Evolutionary conservation across 768 basidiomycete genomes (phyloP), one percentile per base, ranked within the genome.

Genomic region (Inosperma sp.): DNA sequence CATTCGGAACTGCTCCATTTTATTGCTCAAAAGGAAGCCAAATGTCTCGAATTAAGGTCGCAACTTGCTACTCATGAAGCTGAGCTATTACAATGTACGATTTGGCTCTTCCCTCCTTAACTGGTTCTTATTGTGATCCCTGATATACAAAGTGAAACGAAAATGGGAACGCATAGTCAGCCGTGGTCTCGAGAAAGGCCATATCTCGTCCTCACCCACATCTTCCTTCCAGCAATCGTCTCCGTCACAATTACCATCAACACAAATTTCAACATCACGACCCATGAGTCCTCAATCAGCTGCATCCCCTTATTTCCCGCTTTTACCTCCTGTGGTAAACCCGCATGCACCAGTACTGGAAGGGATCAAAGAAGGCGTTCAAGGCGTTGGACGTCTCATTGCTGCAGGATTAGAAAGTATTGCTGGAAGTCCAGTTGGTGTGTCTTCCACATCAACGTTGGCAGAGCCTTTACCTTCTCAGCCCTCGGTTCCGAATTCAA

Each of bases 1-100:
- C 87, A 93, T 59, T 81, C 84, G 5, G 88, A 91, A 48, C 69
- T 93, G 2, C 70, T 92, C n/a, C 84, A 79, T 25, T 84, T 85
- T 52, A 93, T 93, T 44, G 89, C 90, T 0, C 88, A 90, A 67
- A 91, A 92, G 56, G 90, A 92, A 63, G 80, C 86, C 0, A 86
- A 82, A 63, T 90, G 87, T 58, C 77, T 92, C 33, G 89, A 93
- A 51, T 73, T 92, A 36, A 82, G 88, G 14, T 80, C 84, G 4
- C 87, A 88, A 56, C 79, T 93, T 2, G 75, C 76, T 7, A 61
- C 68, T 12, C 86, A 91, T 56, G 89, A 93, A 68, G 75, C 75
- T 2, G 90, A 91, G 60, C 73, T 92, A 3, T 62, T 77, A 1
- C 78, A 86, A 62, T 68, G 82, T 83, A 62, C 49, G 80, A 55